phyloP scores from a whole-genome alignment of 2,329 filamentous ascomycete species.

The Colletotrichum melonis region DNA sequence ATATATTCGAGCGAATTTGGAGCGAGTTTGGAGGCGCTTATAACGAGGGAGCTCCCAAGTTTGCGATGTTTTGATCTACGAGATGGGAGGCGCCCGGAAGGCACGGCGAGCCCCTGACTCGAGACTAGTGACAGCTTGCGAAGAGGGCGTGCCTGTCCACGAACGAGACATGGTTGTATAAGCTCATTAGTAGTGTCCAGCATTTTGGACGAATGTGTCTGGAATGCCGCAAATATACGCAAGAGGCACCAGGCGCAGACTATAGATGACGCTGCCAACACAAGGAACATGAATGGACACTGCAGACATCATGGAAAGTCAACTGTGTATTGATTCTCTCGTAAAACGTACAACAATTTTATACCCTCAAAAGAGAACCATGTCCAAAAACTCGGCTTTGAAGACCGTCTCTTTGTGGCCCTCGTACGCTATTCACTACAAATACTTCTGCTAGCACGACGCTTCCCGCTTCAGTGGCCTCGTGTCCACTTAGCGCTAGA shows the following conservation, averaged over 20 bases:
- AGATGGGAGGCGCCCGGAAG: background rate
- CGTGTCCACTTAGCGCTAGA: background rate
- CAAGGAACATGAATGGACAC: background rate
- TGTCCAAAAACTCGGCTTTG: background rate
- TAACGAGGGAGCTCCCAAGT: background rate
- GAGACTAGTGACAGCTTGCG: background rate
- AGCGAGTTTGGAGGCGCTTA: background rate
- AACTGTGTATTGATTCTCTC: constrained; percentile 3
- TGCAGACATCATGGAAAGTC: background rate
- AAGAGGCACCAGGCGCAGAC: background rate
- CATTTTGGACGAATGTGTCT: background rate
- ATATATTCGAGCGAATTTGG: background rate
- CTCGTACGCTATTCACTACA: background rate
- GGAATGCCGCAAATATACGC: background rate
- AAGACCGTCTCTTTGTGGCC: background rate
- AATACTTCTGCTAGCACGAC: background rate
- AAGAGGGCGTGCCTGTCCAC: background rate
- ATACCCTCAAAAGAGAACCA: background rate
- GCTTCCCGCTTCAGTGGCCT: background rate
- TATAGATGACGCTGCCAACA: background rate
- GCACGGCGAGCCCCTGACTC: background rate
- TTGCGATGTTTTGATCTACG: background rate
- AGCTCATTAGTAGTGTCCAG: background rate
- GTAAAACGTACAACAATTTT: constrained; percentile 5
- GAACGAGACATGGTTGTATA: background rate